phyloP scores from a whole-genome alignment of 768 basidiomycete genomes.

The Solioccasus polychromus region DNA sequence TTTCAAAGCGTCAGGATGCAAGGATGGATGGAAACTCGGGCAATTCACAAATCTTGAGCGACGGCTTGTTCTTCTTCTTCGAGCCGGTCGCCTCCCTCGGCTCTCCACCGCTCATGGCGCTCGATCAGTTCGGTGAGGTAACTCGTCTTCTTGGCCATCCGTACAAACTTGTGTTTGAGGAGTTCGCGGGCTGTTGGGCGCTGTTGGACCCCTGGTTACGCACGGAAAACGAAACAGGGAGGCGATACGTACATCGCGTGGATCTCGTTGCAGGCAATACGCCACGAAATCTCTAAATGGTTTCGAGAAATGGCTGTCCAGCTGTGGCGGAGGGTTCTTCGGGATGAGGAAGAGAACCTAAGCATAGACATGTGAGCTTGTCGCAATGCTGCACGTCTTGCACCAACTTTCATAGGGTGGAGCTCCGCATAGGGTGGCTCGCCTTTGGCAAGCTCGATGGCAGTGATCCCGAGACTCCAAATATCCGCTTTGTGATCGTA shows the following conservation, averaged over 20 bases:
- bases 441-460: constrained; percentile 95
- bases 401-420: constrained; percentile 98
- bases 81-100: constrained; percentile 75
- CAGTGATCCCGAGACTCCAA: constrained; percentile 97
- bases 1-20: not conserved
- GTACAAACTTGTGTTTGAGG: constrained; percentile 93
- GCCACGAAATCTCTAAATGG: constrained; percentile 93
- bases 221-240: not conserved
- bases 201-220: constrained; percentile 39
- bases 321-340: constrained; percentile 89
- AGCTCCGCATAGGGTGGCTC: constrained; percentile 98
- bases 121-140: constrained; percentile 97
- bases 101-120: constrained; percentile 89
- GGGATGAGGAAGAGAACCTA: constrained; percentile 98
- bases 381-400: too few species aligned
- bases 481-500: constrained; percentile 99
- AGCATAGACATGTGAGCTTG: not conserved
- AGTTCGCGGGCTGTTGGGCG: constrained; percentile 94
- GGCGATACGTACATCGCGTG: constrained; percentile 66
- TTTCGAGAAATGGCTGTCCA: constrained; percentile 90
- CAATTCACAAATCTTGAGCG: constrained; percentile 55
- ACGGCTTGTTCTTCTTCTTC: constrained; percentile 69
- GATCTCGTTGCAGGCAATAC: constrained; percentile 91
- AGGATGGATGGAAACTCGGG: too few species aligned
- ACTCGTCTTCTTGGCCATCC: constrained; percentile 90